Evolutionary conservation across 139 green algal species (phyloP), one percentile per base, ranked within the genome.

Genomic region (Picochlorum sp.): DNA sequence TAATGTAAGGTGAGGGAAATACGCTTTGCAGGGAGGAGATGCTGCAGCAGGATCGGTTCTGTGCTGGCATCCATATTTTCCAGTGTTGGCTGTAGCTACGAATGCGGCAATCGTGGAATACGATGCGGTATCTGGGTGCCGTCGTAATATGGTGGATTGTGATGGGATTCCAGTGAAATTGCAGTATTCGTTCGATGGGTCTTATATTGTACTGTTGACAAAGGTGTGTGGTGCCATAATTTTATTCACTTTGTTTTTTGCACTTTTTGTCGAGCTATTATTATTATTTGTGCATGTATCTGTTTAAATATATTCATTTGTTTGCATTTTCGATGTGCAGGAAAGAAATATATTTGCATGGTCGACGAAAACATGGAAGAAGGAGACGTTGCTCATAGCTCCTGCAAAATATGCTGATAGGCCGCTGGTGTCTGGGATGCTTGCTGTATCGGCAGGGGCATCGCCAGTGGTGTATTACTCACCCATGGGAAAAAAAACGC

Each of bases 291-390:
- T 0, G 14, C 36, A 13, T 13, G 36, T 20, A 16, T 44, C 36
- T 44, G 36, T 20, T 44, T 44, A n/a, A n/a, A n/a, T n/a, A n/a
- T n/a, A 16, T 44, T 44, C 36, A 44, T 26, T 14, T 16, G 9
- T 47, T n/a, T 10, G 49, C 60, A 47, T 47, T 16, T 10, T 5
- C 22, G 39, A 26, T 16, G 12, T 47, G 39, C 39, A 47, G 58
- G 66, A 73, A 52, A 59, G 66, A 24, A 64, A 33, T 36, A 69
- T 73, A 26, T 59, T 59, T 13, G 29, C 31, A 7, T 73, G 66
- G 66, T 51, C 50, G 30, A 68, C 59, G 12, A 30, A 22, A 29
- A 64, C 10, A 33, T 73, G 66, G 66, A 57, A 50, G 24, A 57
- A 57, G 14, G 47, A 58, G 26, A 33, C 54, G 36, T 18, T 68